Percentiles rank a stretch among this genome's conserved stretches.
phyloP scores from a whole-genome alignment of 2,329 filamentous ascomycete species.

The Hypoxylon sp. region DNA sequence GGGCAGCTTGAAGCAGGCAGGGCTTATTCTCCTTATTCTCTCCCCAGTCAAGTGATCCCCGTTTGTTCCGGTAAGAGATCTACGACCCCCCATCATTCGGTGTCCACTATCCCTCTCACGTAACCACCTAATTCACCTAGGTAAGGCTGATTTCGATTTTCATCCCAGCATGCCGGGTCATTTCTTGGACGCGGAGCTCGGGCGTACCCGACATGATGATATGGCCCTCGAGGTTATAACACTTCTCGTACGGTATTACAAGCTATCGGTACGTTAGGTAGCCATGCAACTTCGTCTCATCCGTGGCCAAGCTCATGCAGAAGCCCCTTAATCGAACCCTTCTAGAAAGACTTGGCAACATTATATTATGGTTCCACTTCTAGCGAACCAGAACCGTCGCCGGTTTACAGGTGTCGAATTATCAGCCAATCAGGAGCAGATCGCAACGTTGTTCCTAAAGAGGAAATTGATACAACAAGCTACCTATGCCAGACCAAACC shows the following conservation, averaged over 20 bases:
- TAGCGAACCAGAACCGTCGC: slow-evolving; percentile 24
- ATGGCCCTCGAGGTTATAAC: background rate
- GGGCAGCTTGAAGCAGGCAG: no score
- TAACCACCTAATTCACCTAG: slow-evolving; percentile 25
- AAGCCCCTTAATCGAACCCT: slow-evolving; percentile 10
- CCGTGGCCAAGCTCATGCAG: no score
- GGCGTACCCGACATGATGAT: slow-evolving; percentile 10
- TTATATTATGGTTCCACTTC: no score
- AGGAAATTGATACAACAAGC: slow-evolving; percentile 21
- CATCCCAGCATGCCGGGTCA: slow-evolving; percentile 9
- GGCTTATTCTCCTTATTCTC: slow-evolving; percentile 8
- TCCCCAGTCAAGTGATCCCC: slow-evolving; percentile 4
- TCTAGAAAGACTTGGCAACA: no score
- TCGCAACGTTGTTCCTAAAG: slow-evolving; percentile 29
- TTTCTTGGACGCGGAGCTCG: slow-evolving; percentile 5
- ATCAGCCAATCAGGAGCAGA: slow-evolving; percentile 25
- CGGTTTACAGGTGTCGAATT: background rate
- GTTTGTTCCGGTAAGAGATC: slow-evolving; percentile 21
- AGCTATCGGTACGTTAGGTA: no score
- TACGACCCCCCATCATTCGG: slow-evolving; percentile 4
- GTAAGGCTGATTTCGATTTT: slow-evolving; percentile 24
- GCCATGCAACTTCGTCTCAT: no score
- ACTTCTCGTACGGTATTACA: slow-evolving; percentile 6
- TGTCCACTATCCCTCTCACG: slow-evolving; percentile 22
- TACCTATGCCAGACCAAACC: slow-evolving; percentile 4